Percentiles rank a stretch among this genome's conserved stretches.
Conservation (phyloP, 768 basidiomycete genomes). For the Russula griseocarnosa region DNA sequence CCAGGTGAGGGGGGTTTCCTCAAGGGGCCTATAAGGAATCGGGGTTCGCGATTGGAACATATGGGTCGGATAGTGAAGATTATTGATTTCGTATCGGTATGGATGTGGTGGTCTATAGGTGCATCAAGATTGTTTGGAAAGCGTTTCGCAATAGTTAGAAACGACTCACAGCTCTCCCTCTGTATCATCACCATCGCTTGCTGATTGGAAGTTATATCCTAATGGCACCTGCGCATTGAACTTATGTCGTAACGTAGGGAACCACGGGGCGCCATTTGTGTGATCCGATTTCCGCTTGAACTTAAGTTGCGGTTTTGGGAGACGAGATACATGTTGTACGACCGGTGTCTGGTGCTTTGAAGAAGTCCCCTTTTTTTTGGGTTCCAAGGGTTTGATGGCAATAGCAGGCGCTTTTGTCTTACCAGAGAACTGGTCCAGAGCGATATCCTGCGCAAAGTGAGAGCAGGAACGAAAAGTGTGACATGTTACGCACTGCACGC, state of each 20-base stretch:
- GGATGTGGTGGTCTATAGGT: conserved; percentile 52
- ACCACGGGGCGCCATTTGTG: conserved; percentile 53
- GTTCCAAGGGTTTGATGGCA: conserved; percentile 43
- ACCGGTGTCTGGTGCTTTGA: conserved; percentile 53
- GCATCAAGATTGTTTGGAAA: conserved; percentile 21
- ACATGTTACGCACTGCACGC: conserved; percentile 54
- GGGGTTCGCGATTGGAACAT: conserved; percentile 57
- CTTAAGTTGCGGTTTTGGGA: conserved; percentile 76
- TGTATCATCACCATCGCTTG: conserved; percentile 30
- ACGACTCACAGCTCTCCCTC: conserved; percentile 23
- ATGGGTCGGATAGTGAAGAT: conserved; percentile 64
- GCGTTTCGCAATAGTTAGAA: not conserved
- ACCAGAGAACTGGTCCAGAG: conserved; percentile 75
- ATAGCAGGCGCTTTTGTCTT: conserved; percentile 64
- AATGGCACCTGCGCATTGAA: conserved; percentile 81
- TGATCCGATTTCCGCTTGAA: conserved; percentile 66
- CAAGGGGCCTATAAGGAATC: conserved; percentile 53
- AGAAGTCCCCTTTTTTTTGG: conserved; percentile 36
- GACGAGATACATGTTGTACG: conserved; percentile 67
- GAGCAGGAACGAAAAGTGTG: not conserved
- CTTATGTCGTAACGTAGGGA: conserved; percentile 68
- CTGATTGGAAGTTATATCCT: conserved; percentile 51
- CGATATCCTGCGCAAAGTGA: conserved; percentile 62
- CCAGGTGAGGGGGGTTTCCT: conserved; percentile 65
- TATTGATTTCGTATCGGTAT: conserved; percentile 80